Base-by-base conservation (phyloP, 306 rosid genomes). In the Lathyrus oleraceus region DNA sequence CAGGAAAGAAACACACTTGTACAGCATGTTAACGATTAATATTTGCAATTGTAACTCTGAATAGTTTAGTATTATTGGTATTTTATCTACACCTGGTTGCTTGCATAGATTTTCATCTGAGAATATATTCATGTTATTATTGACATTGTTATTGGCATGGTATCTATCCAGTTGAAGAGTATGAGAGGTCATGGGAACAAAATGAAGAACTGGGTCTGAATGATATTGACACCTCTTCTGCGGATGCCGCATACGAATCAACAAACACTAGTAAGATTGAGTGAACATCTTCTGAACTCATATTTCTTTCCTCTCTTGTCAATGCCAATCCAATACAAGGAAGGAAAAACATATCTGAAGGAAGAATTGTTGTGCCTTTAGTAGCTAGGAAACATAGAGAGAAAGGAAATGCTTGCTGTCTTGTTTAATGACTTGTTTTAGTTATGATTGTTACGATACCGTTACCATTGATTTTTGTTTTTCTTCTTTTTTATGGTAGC, bases 191-290 rank as follows among this genome's bases (percentile, higher is more conserved):
- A 14, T 94, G 95, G 97, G 99, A 94, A 77, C 97, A 91, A 65
- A 94, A 94, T 2, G 99, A 94, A 75, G 99, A 89, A 56, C 44
- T 94, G 70, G 99, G 99, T 83, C 84, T 94, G 79, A 94, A 94
- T 70, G 99, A 91, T 77, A 94, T 91, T 1, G 96, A 94, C 45
- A 94, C 99, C 35, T 78, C 95, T 14, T 67, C 96, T 45, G 99
- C 99, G 0, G 99, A 94, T 78, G 91, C 70, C 7, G 97, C 96
- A 21, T 85, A 88, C 71, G 65, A 80, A 63, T 60, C 76, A 35
- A 67, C 82, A 57, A 77, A 79, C 69, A 25, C 65, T 72, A 2
- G 45, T n/a, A 79, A 40, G 54, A 40, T 8, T 45, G 70, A 71
- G 61, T 82, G 79, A 78, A 40, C 49, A 14, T 39, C n/a, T 9